Evolutionary conservation across 768 basidiomycete species (phyloP).

Genomic region (Saitozyma podzolica): DNA sequence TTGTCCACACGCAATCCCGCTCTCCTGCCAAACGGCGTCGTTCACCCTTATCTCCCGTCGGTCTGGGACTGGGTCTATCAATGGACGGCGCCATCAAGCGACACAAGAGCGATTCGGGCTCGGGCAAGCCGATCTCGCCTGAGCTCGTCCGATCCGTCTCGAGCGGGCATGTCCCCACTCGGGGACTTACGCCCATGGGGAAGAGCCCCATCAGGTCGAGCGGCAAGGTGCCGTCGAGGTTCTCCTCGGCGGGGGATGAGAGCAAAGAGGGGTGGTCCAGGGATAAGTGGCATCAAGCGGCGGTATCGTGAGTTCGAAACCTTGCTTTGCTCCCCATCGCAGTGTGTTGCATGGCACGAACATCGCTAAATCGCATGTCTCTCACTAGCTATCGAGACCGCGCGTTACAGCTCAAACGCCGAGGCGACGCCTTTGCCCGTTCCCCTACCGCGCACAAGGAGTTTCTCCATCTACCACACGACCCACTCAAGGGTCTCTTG

Average conservation of each 20-base stretch:
- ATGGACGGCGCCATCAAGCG: too few relatives aligned
- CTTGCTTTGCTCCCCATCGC: too few relatives aligned
- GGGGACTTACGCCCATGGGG: conserved; percentile 18
- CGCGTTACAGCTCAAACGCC: conserved; percentile 36
- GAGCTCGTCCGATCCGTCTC: background rate
- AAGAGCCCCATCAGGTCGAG: too few relatives aligned
- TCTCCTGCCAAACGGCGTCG: too few relatives aligned
- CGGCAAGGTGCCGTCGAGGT: too few relatives aligned
- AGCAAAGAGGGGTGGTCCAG: conserved; percentile 21
- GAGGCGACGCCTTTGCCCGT: conserved; percentile 39
- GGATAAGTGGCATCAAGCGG: conserved; percentile 28
- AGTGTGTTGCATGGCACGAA: too few relatives aligned
- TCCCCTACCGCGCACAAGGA: conserved; percentile 16
- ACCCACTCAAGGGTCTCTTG: conserved; percentile 34
- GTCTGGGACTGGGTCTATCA: too few relatives aligned
- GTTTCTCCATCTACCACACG: conserved; percentile 21
- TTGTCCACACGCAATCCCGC: conserved; percentile 8
- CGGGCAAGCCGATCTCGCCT: too few relatives aligned
- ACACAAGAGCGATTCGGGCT: too few relatives aligned
- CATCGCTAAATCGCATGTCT: background rate
- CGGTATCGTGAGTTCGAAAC: conserved; percentile 15
- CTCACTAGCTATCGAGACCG: conserved; percentile 19
- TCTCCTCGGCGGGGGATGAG: background rate
- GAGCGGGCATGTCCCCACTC: conserved; percentile 2
- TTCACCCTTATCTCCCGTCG: too few relatives aligned